phyloP scores from a whole-genome alignment of 768 basidiomycete genomes.

The Gymnopilus junonius region DNA sequence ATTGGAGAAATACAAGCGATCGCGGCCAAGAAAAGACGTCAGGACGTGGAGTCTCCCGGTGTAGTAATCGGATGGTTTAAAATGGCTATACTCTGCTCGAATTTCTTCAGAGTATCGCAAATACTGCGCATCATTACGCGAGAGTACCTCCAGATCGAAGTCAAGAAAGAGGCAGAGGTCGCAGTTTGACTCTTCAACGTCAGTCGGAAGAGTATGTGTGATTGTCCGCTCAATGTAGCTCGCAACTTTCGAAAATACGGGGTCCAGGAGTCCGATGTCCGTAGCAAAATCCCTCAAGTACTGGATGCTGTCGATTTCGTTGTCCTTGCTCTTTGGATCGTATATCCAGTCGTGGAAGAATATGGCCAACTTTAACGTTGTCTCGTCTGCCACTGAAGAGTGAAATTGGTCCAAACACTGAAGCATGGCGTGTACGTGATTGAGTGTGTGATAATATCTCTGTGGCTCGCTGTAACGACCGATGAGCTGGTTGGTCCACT shows the following conservation, averaged over 20 bases:
- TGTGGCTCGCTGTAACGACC: slow-evolving; percentile 9
- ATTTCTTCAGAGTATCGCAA: slow-evolving; percentile 5
- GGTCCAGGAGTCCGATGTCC: not conserved
- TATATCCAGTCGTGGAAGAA: slow-evolving; percentile 19
- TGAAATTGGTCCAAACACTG: slow-evolving; percentile 3
- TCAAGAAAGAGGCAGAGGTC: slow-evolving; percentile 14
- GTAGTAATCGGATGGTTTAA: slow-evolving; percentile 3
- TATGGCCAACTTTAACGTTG: slow-evolving; percentile 5
- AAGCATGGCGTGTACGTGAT: slow-evolving; percentile 4
- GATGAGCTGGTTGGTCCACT: slow-evolving; percentile 10
- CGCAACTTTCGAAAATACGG: slow-evolving; percentile 5
- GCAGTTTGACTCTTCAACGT: not conserved
- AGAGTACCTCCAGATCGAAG: slow-evolving; percentile 14
- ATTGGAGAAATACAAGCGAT: slow-evolving; percentile 12
- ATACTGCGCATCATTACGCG: slow-evolving; percentile 3
- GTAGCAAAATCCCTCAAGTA: not conserved
- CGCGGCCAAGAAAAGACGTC: slow-evolving; percentile 10
- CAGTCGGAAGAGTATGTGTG: slow-evolving; percentile 8
- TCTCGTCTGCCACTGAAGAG: not conserved
- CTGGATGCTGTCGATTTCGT: slow-evolving; percentile 11
- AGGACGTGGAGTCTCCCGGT: slow-evolving; percentile 11
- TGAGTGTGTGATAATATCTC: slow-evolving; percentile 6
- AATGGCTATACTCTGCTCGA: slow-evolving; percentile 9
- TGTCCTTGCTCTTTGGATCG: slow-evolving; percentile 10
- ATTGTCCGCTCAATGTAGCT: slow-evolving; percentile 11